Base-by-base conservation (phyloP, 2,329 filamentous ascomycete genomes). In the Volutella citrinella region DNA sequence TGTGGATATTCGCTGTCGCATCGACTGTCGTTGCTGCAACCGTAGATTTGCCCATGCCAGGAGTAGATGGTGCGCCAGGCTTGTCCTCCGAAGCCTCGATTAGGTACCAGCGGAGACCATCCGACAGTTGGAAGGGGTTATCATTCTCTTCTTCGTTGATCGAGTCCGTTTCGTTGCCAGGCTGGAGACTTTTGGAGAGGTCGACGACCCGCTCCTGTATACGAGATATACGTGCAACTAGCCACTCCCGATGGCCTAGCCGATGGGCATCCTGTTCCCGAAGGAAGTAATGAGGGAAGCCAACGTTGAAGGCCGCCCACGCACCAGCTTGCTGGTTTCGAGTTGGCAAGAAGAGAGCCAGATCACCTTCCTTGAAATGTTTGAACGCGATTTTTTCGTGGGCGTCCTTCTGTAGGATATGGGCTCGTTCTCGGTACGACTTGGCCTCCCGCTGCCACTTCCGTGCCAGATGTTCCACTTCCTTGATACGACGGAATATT, bases 271-370 rank as follows among this genome's bases (percentile, higher is more conserved):
- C 91, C 58, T 94, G 86, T 61, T 98, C 93, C 21, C 89, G 85
- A 4, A 98, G 73, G 66, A 98, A 98, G 66, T 93, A 97, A 60
- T 98, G 93, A 8, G 93, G 93, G 40, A 91, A 95, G 2, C 90
- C 91, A 19, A 98, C 87, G 53, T 98, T 98, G 74, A 98, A 98
- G 1, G 93, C 93, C 6, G 93, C 93, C 93, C 93, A 98, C 1
- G 93, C 91, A 12, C 91, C 85, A 5, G 89, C 93, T 22, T 86
- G 87, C 63, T 97, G 90, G 57, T 96, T 97, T 21, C 91, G 77
- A 0, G 93, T 98, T 1, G 93, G 93, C 24, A 98, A 67, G 67
- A 98, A 98, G 3, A 98, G 64, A 10, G 91, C 93, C 11, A 98
- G 73, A 55, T 98, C 93, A 7, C 93, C 91, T 61, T 96, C 90